Evolutionary conservation across 768 basidiomycete genomes (phyloP), one percentile per base, ranked within the genome.

Genomic region (Lactarius hengduanensis): DNA sequence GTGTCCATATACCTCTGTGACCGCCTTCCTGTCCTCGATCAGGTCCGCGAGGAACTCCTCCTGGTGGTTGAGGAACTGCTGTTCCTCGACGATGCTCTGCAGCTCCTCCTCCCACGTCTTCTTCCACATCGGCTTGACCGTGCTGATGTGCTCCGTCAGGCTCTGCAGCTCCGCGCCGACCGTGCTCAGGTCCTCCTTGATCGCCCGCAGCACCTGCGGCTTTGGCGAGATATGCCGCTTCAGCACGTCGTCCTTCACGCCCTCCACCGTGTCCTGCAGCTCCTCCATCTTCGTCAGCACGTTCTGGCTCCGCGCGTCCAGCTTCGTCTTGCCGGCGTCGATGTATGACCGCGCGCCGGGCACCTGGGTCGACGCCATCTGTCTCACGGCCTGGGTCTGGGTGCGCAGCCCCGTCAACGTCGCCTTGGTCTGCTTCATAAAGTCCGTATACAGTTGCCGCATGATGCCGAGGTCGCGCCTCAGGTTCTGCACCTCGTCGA

Each of bases 71-170:
- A 98, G 79, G 80, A 97, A 91, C 71, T 95, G 92, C 75, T 99
- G 96, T 76, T 99, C 96, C 75, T 97, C 95, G 65, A 98, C 91
- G 63, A 99, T 95, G 70, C 94, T 93, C 81, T 94, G 91, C 74
- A 99, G 76, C 78, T 99, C 96, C 74, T 93, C 88, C 73, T 92
- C 91, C 96, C 96, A 99, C 22, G 95, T 98, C 83, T 96, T 94
- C 82, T 96, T 92, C 96, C 96, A 99, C 84, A 92, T 93, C 53
- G 96, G 94, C 73, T 91, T 94, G 73, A 96, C 84, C 13, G 92
- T 90, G 71, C 88, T 85, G 71, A 98, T 91, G 76, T 96, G 93
- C 71, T 89, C 86, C 72, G 86, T 86, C 65, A 98, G 79, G 72
- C 85, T 88, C 68, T 87, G 83, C 54, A 98, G 81, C 77, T 95